Evolutionary conservation across 2,329 filamentous ascomycete species (phyloP).

Genomic region (Arachnomyces sp.): DNA sequence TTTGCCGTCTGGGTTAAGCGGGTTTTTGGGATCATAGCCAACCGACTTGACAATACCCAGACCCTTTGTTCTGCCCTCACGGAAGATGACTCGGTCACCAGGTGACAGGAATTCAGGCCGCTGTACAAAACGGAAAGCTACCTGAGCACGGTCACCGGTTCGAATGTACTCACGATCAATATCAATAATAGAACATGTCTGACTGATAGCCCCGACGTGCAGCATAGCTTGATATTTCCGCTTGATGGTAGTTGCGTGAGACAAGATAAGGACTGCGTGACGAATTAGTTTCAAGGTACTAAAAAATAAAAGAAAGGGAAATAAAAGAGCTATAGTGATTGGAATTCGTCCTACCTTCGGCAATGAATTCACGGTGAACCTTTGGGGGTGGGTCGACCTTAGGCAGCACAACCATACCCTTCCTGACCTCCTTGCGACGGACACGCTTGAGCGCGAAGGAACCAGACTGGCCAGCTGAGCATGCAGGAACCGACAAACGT

Average conservation of each 20-base stretch:
- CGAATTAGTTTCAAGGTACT: slow-evolving; percentile 7
- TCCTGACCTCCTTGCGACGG: slow-evolving; percentile 83
- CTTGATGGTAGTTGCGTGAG: slow-evolving; percentile 94
- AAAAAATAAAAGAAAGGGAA: no score
- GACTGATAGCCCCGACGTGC: slow-evolving; percentile 87
- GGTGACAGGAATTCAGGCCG: slow-evolving; percentile 84
- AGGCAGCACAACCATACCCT: slow-evolving; percentile 94
- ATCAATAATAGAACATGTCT: slow-evolving; percentile 95
- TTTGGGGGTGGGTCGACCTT: slow-evolving; percentile 70
- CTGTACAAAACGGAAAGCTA: slow-evolving; percentile 92
- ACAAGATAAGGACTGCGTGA: slow-evolving; percentile 71
- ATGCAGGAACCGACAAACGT: slow-evolving; percentile 78
- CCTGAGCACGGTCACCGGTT: slow-evolving; percentile 85
- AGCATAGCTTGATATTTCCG: slow-evolving; percentile 97
- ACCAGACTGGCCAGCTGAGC: slow-evolving; percentile 84
- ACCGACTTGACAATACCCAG: slow-evolving; percentile 88
- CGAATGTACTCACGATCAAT: slow-evolving; percentile 94
- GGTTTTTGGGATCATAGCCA: slow-evolving; percentile 68
- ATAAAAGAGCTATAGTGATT: no score
- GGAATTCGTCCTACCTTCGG: slow-evolving; percentile 58
- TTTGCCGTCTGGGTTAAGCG: slow-evolving; percentile 34
- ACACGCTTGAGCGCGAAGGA: slow-evolving; percentile 86
- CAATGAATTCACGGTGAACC: slow-evolving; percentile 68
- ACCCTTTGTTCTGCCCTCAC: slow-evolving; percentile 91
- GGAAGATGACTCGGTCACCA: slow-evolving; percentile 83